Evolutionary conservation across 768 basidiomycete genomes (phyloP), one percentile per base, ranked within the genome.

Genomic region (Fomitopsis serialis): DNA sequence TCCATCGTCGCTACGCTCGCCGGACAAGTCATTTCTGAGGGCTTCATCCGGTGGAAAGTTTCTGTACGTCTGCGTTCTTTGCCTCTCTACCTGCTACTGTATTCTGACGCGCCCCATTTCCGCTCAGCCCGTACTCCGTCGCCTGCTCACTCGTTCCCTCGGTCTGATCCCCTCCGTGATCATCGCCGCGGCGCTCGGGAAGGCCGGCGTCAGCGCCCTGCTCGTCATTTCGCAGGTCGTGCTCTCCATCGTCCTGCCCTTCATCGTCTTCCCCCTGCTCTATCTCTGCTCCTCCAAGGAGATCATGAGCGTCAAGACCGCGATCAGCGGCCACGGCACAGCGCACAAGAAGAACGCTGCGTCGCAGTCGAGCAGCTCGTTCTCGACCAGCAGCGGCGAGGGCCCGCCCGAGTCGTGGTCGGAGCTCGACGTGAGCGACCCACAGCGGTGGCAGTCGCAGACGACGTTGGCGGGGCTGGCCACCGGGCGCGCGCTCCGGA

Each of bases 21-120:
- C 0, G 93, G 93, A 0, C 94, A 97, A 68, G 85, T 89, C 21
- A 85, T 98, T 36, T 85, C 84, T 0, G 93, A 97, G 68, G 93
- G 94, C 0, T 93, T 94, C 68, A 76, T 96, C 51, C 82, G 80
- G 48, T 96, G 92, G 92, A 78, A 82, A 44, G 79, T 92, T 35
- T 88, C 89, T 58, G 87, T 89, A 63, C 44, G 68, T 55, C 55
- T 64, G 32, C 37, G 34, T 21, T n/a, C 44, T 15, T 24, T 23
- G 29, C 11, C 29, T 27, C n/a, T 15, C n/a, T 34, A 56, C 63
- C 17, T 43, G 63, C 42, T 65, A 8, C 37, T n/a, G n/a, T 63
- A 54, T 65, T 63, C 15, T 59, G 69, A 21, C 62, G 65, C 32
- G 66, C 69, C 47, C 61, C 62, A 4, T 42, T 40, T 17, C 34